Evolutionary conservation across 1,284 basidiomycete genomes (phyloP), one percentile per base, ranked within the genome.

Genomic region (Pseudozyma sp.): DNA sequence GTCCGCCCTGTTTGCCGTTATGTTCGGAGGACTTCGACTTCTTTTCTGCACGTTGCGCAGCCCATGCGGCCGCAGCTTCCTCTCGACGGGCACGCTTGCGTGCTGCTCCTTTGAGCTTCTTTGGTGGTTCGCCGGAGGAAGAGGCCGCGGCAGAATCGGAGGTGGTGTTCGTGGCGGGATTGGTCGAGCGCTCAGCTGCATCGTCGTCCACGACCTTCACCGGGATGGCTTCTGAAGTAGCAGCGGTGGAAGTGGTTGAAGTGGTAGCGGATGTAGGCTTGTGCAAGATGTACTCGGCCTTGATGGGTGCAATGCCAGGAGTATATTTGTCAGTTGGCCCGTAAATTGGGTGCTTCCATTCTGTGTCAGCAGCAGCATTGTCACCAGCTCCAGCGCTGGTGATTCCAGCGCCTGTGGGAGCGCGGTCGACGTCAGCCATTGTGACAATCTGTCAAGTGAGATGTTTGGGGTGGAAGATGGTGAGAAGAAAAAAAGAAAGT

Each of bases 241-340:
- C 19, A 18, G 19, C 36, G 36, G 42, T 12, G 25, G 38, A n/a
- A n/a, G n/a, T n/a, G n/a, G 54, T 9, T 14, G 48, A 25, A 21
- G 54, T 9, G 19, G 48, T n/a, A 11, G 52, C 25, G 13, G 61
- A 52, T 8, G 53, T 9, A 2, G 70, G 61, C 61, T 69, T 73
- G 49, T 57, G 60, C 1, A 77, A 57, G 40, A 77, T 57, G 57
- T 56, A 77, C 38, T 77, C 71, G 16, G 56, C 44, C 38, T 77
- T 77, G 64, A 77, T 77, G 12, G 76, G 76, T 1, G 65, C 71
- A 42, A 74, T 69, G 14, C 76, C 76, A 9, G 76, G 76, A 2
- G 71, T 74, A 51, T 77, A 77, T 10, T 68, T 72, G 52, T 70
- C 75, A 3, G 59, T 73, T 2, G 73, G 59, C 5, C 56, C 60